Evolutionary conservation across 2,329 filamentous ascomycete species (phyloP), one percentile per base, ranked within the genome.

Genomic region (Curvularia sp.): DNA sequence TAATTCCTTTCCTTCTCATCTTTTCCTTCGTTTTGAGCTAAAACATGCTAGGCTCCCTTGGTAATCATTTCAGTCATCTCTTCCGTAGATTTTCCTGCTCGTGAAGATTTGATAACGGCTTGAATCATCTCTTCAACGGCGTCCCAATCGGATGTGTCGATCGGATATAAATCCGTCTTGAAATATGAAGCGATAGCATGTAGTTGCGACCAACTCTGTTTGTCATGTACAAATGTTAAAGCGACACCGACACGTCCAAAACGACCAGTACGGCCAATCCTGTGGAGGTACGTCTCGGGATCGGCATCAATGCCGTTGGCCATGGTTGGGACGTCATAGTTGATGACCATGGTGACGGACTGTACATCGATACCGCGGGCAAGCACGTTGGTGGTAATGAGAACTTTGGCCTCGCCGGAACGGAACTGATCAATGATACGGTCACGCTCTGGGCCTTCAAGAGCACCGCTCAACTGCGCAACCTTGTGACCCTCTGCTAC

Each of bases 311-410:
- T 59, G 41, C 90, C 88, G 73, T 89, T 89, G 22, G 77, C 77
- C 47, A 78, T 77, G 55, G 83, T 82, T 4, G 83, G 83, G 33
- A 85, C 79, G 70, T 88, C 82, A 79, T 99, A 99, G 83, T 99
- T 99, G 83, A 99, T 93, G 53, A 99, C 95, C 89, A 99, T 95
- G 9, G 93, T 97, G 13, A 99, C 95, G 28, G 88, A 89, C 80
- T 96, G 78, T 75, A 98, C 82, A 73, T 99, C 95, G 71, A 99
- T 98, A 75, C 95, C 95, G 74, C 95, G 93, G 8, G 95, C 91
- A 58, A 99, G 86, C 38, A 99, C 93, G 73, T 99, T 99, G 68
- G 95, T 99, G 1, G 95, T 96, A 73, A 99, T 97, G 62, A 99
- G 88, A 8, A 99, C 95, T 82, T 99, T 99, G 72, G 92, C 92